Evolutionary conservation across 225 moss, liverwort and hornwort genomes (phyloP).

Genomic region (Ulota crispa): DNA sequence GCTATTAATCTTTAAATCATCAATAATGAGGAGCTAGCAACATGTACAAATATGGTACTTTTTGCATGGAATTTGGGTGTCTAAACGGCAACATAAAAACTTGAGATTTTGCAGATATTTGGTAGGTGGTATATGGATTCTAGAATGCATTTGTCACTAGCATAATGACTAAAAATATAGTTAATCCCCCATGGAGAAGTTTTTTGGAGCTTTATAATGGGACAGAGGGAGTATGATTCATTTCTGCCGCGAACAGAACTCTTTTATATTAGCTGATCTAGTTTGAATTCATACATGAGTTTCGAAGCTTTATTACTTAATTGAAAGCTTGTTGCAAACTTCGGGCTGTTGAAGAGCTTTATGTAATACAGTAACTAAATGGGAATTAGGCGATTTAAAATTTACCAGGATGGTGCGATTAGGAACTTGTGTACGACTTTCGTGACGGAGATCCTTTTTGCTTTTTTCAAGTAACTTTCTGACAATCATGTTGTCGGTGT

Average conservation of each 20-base stretch:
- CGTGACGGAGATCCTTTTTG: background rate
- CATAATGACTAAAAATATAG: no score
- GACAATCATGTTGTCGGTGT: slow-evolving; percentile 19
- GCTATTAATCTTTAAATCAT: no score
- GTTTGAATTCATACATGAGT: background rate
- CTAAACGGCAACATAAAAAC: no score
- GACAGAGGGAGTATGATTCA: no score
- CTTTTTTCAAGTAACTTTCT: background rate
- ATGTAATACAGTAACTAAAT: background rate
- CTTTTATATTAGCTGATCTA: background rate
- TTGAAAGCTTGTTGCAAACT: slow-evolving; percentile 11
- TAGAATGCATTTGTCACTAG: no score
- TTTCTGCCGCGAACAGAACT: background rate
- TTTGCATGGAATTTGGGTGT: no score
- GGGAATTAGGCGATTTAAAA: background rate
- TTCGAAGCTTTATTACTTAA: background rate
- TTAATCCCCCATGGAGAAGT: no score
- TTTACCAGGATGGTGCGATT: background rate
- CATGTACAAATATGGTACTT: no score
- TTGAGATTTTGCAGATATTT: no score
- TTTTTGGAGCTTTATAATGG: no score
- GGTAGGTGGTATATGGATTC: no score
- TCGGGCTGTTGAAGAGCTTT: background rate
- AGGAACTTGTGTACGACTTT: background rate
- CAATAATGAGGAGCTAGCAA: no score